Base-by-base conservation (phyloP, 768 basidiomycete genomes). In the Cyclocybe cylindracea region DNA sequence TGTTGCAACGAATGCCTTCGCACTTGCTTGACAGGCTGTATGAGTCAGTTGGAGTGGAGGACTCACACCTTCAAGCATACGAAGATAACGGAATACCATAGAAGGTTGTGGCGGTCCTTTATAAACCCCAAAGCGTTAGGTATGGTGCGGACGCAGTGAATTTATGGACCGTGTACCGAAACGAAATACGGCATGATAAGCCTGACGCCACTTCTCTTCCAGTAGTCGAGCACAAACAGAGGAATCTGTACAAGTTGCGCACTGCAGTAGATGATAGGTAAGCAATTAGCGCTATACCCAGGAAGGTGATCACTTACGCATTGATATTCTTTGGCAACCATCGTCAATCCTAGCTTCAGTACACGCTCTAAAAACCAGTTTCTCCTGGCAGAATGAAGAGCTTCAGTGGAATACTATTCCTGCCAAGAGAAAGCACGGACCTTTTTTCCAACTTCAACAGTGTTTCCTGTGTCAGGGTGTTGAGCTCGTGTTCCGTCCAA, bases 321-420 rank as follows among this genome's bases (percentile, higher is more conserved):
- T 82, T 91, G 87, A 61, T 97, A 97, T 62, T 97, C 94, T 66
- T 95, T 94, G n/a, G 90, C 83, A 18, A 96, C 79, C 55, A 87
- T 82, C 0, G 89, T 89, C 37, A 93, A 74, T 2, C 93, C 92
- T 8, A 98, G 83, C 66, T 97, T 97, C 56, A 97, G 77, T 11
- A 98, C 89, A 14, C 95, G 84, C 66, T 98, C 95, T 14, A 97
- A 79, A 71, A 97, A 97, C 94, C 94, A 97, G 48, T 87, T 95
- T 51, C 95, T 82, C 34, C 93, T 92, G 13, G 4, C 24, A 5
- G 3, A 43, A 47, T 13, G 11, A 37, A 33, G 16, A 18, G n/a
- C 24, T 46, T 36, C 41, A 51, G 31, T 31, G 42, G 24, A 19
- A 39, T 10, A 44, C 14, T 6, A 10, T 31, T 10, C 35, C 14